Base-by-base conservation (phyloP, 2,329 filamentous ascomycete species). In the Rutstroemia sydowiana region DNA sequence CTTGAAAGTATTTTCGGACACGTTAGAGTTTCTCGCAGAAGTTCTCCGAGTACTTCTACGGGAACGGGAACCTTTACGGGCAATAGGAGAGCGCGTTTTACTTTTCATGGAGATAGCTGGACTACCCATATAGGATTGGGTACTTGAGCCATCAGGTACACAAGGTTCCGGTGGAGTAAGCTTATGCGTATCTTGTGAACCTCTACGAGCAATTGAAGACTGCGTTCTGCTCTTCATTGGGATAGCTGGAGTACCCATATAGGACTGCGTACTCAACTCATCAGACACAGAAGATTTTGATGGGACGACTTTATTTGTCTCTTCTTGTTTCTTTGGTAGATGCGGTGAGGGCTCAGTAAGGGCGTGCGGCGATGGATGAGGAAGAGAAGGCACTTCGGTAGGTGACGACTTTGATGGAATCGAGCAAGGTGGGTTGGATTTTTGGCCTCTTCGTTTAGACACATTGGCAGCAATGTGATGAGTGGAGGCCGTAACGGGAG, bases 101-200 rank as follows among this genome's bases (percentile, higher is more conserved):
- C 10, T 18, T 1, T 9, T n/a, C 20, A 21, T 10, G 16, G 30
- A 30, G 18, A 9, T 52, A 31, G 30, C 36, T 3, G 50, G 26
- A 30, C 16, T 48, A 13, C 36, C 30, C 16, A 32, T 43, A 18
- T 42, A 43, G 4, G 44, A 52, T 34, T 45, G 45, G 37, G 47
- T 50, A 36, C 52, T 43, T 55, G 21, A n/a, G n/a, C n/a, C n/a
- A n/a, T n/a, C n/a, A n/a, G n/a, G n/a, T n/a, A n/a, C n/a, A n/a
- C n/a, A n/a, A n/a, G n/a, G n/a, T n/a, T n/a, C n/a, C n/a, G n/a
- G n/a, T n/a, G n/a, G n/a, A n/a, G n/a, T n/a, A n/a, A n/a, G n/a
- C n/a, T n/a, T n/a, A n/a, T n/a, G n/a, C n/a, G n/a, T n/a, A n/a
- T n/a, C n/a, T n/a, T 37, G 34, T 9, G 13, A 13, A 8, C 6